Base-by-base conservation (phyloP, 306 rosid species). In the Cicer cuneatum region DNA sequence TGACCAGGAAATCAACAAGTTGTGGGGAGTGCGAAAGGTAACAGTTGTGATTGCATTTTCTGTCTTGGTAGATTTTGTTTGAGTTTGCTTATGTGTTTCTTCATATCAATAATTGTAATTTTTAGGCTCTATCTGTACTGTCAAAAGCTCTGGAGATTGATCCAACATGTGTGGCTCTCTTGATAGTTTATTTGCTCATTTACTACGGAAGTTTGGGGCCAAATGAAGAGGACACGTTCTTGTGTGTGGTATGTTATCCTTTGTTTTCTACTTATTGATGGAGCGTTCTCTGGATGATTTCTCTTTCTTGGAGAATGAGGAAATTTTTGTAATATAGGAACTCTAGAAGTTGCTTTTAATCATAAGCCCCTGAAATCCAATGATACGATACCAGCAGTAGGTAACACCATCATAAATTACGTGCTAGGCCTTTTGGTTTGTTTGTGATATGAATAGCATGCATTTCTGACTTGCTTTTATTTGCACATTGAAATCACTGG, bases 171-270 rank as follows among this genome's bases (percentile, higher is more conserved):
- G 80, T 70, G 56, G 57, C 81, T 84, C 80, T 87, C 78, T 94
- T 97, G 98, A 80, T 85, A 61, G 83, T 91, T 65, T 91, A 89
- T 87, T 90, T 91, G 42, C 89, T 91, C 66, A 77, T 91, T 78
- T 94, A 84, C 90, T 80, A 86, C 73, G 87, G 96, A 86, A 83
- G 78, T 78, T 60, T 83, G 68, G 86, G 83, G 79, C 77, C 89
- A 68, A 59, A 79, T 68, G 95, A 83, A 88, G 97, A 94, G 86
- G 98, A 94, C 87, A 90, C 91, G 89, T 88, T 89, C 82, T 81
- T 88, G 69, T 81, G 66, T 87, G 96, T 94, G 98, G 98, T 94
- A 91, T 78, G 96, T 76, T 76, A 76, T 77, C 83, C 18, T 57
- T 75, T 78, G 16, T 78, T 76, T 86, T 68, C 59, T 74, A 19